These are phyloP conservation scores for Schizophyllum amplum DNA, from an alignment of 1,284 basidiomycete species.

Conservation along the genomic window DNA sequence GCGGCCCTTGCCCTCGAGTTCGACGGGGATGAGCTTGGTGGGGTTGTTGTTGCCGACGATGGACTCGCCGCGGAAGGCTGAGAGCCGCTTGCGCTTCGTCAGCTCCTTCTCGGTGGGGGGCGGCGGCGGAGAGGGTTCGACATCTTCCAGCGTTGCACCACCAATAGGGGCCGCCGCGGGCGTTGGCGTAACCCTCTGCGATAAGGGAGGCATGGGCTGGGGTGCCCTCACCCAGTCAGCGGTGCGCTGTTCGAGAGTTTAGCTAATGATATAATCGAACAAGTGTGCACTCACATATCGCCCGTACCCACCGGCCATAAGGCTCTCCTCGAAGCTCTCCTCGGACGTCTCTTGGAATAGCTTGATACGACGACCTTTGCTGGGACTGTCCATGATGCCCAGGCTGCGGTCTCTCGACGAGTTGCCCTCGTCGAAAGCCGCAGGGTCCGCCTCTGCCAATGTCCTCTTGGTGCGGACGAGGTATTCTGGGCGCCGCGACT, in stretches of 20 bases:
- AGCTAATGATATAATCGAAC: slow-evolving; percentile 1
- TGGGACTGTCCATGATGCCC: slow-evolving; percentile 58
- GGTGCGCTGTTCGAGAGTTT: slow-evolving; percentile 28
- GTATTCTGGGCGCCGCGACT: slow-evolving; percentile 60
- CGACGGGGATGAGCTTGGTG: slow-evolving; percentile 44
- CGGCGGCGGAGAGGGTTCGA: slow-evolving; percentile 3
- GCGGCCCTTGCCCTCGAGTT: slow-evolving; percentile 58
- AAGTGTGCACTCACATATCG: slow-evolving; percentile 43
- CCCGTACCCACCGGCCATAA: slow-evolving; percentile 72
- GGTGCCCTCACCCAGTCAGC: slow-evolving; percentile 46
- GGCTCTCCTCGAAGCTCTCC: slow-evolving; percentile 72
- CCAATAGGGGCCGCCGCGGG: slow-evolving; percentile 28
- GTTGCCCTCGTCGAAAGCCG: slow-evolving; percentile 25
- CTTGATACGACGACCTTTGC: slow-evolving; percentile 59
- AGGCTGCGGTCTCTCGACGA: slow-evolving; percentile 27
- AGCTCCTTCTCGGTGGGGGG: slow-evolving; percentile 51
- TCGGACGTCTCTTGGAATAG: slow-evolving; percentile 74
- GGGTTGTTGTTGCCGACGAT: slow-evolving; percentile 17
- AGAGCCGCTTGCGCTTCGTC: slow-evolving; percentile 53
- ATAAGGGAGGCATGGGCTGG: slow-evolving; percentile 23
- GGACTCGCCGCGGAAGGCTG: slow-evolving; percentile 40
- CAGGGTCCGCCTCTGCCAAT: slow-evolving; percentile 29
- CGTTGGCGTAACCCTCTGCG: slow-evolving; percentile 18
- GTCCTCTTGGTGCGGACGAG: slow-evolving; percentile 48
- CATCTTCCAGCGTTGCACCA: slow-evolving; percentile 13